Percentiles rank a stretch among this genome's conserved stretches.
Conservation (phyloP, 2,329 filamentous ascomycete species). For the Sarocladiaceae sp. region DNA sequence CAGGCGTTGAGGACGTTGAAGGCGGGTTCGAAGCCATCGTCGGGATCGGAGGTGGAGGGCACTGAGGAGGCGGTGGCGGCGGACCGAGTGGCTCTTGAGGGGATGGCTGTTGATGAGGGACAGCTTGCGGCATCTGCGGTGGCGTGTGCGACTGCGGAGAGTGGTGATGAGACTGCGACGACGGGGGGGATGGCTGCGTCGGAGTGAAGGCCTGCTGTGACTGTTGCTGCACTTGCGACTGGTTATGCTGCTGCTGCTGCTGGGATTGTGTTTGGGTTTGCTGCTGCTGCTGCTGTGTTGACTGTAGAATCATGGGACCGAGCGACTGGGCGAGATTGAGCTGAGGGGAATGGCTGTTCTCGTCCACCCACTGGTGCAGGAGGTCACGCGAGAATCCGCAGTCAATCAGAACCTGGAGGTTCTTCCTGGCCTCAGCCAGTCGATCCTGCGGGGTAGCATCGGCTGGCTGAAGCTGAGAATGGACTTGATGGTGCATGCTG, state of each 20-base stretch:
- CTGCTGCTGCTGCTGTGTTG: slow-evolving; percentile 17
- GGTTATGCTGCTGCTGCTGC: slow-evolving; percentile 11
- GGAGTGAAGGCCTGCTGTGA: neutral
- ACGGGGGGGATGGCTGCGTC: slow-evolving; percentile 16
- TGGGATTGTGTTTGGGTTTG: slow-evolving; percentile 12
- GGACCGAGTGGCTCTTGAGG: slow-evolving; percentile 18
- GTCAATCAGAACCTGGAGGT: slow-evolving; percentile 39
- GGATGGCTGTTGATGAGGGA: slow-evolving; percentile 12
- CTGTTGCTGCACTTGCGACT: slow-evolving; percentile 11
- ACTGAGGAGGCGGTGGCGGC: slow-evolving; percentile 25
- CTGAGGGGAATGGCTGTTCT: slow-evolving; percentile 25
- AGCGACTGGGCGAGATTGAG: slow-evolving; percentile 18
- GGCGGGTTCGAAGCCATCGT: slow-evolving; percentile 93
- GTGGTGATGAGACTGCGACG: slow-evolving; percentile 14
- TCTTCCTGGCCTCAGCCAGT: slow-evolving; percentile 37
- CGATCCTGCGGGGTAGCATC: slow-evolving; percentile 35
- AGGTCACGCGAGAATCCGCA: slow-evolving; percentile 37
- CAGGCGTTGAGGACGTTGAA: slow-evolving; percentile 52
- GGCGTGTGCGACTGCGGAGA: slow-evolving; percentile 10
- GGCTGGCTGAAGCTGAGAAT: slow-evolving; percentile 20
- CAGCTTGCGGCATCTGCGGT: slow-evolving; percentile 12
- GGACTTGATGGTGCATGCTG: slow-evolving; percentile 14
- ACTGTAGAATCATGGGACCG: neutral
- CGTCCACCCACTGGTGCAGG: slow-evolving; percentile 34
- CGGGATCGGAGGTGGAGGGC: slow-evolving; percentile 38